A percentile compares a stretch with the other conserved stretches of the same genome.
Evolutionary conservation across 2,329 filamentous ascomycete genomes (phyloP).

Genomic region (Chrysosporium queenslandicum): DNA sequence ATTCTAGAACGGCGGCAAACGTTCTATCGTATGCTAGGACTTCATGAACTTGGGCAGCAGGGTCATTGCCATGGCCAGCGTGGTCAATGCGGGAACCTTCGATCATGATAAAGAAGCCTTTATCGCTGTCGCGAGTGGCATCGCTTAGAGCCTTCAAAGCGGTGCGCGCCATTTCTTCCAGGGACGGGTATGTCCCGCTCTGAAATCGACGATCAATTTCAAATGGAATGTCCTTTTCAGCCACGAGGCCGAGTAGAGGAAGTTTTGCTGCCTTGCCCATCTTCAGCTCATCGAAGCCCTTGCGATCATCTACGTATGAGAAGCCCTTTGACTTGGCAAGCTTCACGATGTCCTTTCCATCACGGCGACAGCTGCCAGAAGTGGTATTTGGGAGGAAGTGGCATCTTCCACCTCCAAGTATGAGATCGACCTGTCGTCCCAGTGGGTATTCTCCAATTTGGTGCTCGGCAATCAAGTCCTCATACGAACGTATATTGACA

Average conservation of each 20-base stretch:
- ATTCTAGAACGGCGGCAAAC: constrained; percentile 73
- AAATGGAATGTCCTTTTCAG: constrained; percentile 72
- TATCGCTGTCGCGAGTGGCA: constrained; percentile 71
- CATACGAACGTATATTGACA: constrained; percentile 66
- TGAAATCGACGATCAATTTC: constrained; percentile 80
- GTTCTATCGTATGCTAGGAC: constrained; percentile 90
- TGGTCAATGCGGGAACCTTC: constrained; percentile 95
- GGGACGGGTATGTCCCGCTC: constrained; percentile 70
- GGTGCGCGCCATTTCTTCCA: constrained; percentile 82
- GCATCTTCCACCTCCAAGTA: constrained; percentile 86
- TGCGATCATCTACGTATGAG: constrained; percentile 62
- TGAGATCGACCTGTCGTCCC: constrained; percentile 78
- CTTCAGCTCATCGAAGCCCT: constrained; percentile 64
- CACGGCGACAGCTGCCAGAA: constrained; percentile 67
- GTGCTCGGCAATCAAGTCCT: constrained; percentile 86
- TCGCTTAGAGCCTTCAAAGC: constrained; percentile 69
- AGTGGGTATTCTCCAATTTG: constrained; percentile 81
- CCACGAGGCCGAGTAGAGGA: constrained; percentile 78
- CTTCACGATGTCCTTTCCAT: constrained; percentile 63
- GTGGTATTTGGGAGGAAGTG: constrained; percentile 82
- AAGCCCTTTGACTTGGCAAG: constrained; percentile 71
- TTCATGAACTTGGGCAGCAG: constrained; percentile 75
- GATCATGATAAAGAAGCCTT: constrained; percentile 98
- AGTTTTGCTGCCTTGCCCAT: constrained; percentile 59
- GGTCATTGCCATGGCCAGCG: constrained; percentile 77